These are phyloP conservation scores for Tolypocladium tropicale DNA, from an alignment of 2,329 filamentous ascomycete species.

Conservation along the genomic window DNA sequence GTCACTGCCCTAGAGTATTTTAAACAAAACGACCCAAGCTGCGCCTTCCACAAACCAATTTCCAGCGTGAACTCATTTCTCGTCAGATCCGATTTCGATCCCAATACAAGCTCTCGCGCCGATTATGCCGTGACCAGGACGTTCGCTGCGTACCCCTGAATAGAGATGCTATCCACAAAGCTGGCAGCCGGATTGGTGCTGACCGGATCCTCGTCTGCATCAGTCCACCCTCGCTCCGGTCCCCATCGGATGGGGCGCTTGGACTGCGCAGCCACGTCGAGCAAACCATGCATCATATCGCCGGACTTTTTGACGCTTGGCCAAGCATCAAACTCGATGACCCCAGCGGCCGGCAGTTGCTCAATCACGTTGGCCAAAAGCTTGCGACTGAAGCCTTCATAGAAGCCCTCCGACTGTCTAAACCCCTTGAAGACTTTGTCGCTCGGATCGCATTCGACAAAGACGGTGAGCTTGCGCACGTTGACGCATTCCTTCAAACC, in stretches of 20 bases:
- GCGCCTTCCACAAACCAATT: neutral
- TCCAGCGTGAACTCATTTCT: neutral
- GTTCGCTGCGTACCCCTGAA: constrained; percentile 8
- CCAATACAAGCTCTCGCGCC: neutral
- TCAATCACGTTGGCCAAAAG: constrained; percentile 48
- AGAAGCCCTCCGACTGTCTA: constrained; percentile 55
- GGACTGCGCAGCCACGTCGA: constrained; percentile 38
- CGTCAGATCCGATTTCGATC: neutral
- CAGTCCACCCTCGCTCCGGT: constrained; percentile 54
- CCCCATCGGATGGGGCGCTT: constrained; percentile 55
- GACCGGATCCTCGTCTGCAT: constrained; percentile 30
- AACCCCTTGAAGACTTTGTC: constrained; percentile 59
- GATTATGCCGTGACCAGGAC: constrained; percentile 10
- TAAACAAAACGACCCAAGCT: neutral
- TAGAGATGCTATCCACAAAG: constrained; percentile 3
- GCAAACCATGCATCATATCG: constrained; percentile 51
- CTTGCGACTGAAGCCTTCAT: constrained; percentile 53
- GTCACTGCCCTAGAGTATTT: neutral
- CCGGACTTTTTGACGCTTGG: constrained; percentile 54
- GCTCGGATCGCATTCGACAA: constrained; percentile 64
- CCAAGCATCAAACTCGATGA: constrained; percentile 62
- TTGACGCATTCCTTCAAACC: constrained; percentile 52
- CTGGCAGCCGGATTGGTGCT: constrained; percentile 1
- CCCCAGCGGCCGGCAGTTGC: constrained; percentile 43
- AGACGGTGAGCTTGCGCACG: constrained; percentile 51